phyloP scores from a whole-genome alignment of 2,329 filamentous ascomycete species.

The Knoxdaviesia capensis region DNA sequence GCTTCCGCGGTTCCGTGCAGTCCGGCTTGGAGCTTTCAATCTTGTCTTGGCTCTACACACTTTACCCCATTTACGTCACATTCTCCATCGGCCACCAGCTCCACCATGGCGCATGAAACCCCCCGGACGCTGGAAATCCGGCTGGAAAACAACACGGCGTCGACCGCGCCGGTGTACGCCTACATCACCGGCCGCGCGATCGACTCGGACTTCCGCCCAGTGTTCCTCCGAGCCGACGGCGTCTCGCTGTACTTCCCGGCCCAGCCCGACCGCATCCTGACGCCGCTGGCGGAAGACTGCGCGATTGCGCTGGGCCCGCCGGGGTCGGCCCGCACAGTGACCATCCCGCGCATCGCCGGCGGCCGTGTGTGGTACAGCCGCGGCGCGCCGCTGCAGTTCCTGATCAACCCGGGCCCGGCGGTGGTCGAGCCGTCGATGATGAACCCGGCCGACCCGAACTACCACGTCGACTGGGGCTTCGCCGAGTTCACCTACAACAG shows the following conservation, averaged over 20 bases:
- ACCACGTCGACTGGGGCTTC: constrained; percentile 42
- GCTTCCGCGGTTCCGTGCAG: too few relatives aligned
- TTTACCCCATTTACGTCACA: too few relatives aligned
- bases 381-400: constrained; percentile 40
- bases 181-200: constrained; percentile 49
- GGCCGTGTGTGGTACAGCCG: constrained; percentile 54
- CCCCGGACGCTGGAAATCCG: constrained; percentile 30
- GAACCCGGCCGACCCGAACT: constrained; percentile 43
- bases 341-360: constrained; percentile 49
- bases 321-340: constrained; percentile 37
- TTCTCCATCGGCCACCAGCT: too few relatives aligned
- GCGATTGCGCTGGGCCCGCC: constrained; percentile 43
- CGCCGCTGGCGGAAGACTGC: constrained; percentile 33
- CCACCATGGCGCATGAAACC: too few relatives aligned
- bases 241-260: constrained; percentile 42
- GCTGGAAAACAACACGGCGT: constrained; percentile 44
- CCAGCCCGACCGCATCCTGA: constrained; percentile 29
- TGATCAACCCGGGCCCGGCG: constrained; percentile 49
- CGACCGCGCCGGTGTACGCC: constrained; percentile 35
- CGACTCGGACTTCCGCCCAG: constrained; percentile 35
- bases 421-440: constrained; percentile 57
- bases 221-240: constrained; percentile 47
- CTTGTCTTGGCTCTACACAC: too few relatives aligned
- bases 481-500: constrained; percentile 49
- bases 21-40: too few relatives aligned